Percentiles rank a stretch among this genome's conserved stretches.
These are phyloP conservation scores for Fusarium transvaalense DNA, from an alignment of 2,329 filamentous ascomycete genomes.

Conservation along the genomic window DNA sequence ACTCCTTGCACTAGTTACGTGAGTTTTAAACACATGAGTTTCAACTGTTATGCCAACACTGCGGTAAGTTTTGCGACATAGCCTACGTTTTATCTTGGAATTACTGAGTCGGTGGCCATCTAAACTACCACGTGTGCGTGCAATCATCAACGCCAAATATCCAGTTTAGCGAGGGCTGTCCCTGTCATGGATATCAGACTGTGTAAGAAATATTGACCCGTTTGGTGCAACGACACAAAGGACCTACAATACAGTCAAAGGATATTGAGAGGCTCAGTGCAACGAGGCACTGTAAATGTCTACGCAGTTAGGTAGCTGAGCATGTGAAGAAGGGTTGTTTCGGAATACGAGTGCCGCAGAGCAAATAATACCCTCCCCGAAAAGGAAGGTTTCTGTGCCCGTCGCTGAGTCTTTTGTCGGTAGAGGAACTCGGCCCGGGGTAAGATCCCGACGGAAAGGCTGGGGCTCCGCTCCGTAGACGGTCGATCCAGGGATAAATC, in stretches of 20 bases:
- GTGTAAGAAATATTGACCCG: constrained; percentile 1
- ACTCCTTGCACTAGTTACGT: constrained; percentile 12
- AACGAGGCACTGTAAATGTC: constrained; percentile 2
- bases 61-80: background rate
- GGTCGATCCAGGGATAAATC: constrained; percentile 7
- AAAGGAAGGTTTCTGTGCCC: constrained; percentile 22
- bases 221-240: constrained; percentile 11
- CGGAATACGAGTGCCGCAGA: constrained; percentile 5
- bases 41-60: background rate
- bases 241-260: constrained; percentile 13
- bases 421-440: constrained; percentile 28
- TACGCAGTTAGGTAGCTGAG: background rate
- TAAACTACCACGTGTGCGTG: background rate
- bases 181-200: background rate
- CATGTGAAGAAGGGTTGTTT: constrained; percentile 9
- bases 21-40: constrained; percentile 14
- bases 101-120: background rate
- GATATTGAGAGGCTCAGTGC: constrained; percentile 8
- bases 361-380: constrained; percentile 5
- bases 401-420: constrained; percentile 19
- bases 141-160: background rate
- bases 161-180: too few relatives aligned
- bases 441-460: constrained; percentile 33
- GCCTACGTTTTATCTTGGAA: background rate
- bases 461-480: constrained; percentile 8